Percentiles rank a stretch among this genome's conserved stretches.
These are phyloP conservation scores for Albizia julibrissin DNA, from an alignment of 306 rosid species.

Conservation along the genomic window DNA sequence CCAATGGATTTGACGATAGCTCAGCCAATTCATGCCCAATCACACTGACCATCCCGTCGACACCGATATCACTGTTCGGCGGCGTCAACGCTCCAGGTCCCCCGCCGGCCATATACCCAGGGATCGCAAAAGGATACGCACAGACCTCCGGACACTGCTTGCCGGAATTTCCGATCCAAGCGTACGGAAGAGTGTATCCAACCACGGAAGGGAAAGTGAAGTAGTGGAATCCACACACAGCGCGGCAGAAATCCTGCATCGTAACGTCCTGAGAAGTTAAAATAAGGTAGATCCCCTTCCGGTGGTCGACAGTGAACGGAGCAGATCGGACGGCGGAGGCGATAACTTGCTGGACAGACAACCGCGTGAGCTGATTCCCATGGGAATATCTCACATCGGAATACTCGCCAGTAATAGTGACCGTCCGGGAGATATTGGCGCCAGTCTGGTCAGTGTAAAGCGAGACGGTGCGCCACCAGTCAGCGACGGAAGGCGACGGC, in stretches of 20 bases:
- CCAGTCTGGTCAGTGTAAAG: constrained; percentile 92
- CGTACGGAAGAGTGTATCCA: constrained; percentile 85
- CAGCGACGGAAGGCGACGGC: constrained; percentile 72
- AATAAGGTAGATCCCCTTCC: constrained; percentile 74
- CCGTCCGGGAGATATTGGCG: constrained; percentile 73
- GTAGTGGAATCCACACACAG: constrained; percentile 92
- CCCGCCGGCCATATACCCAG: constrained; percentile 77
- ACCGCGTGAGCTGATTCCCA: constrained; percentile 67
- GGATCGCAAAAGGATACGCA: constrained; percentile 87
- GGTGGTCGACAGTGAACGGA: constrained; percentile 80
- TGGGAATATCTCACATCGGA: constrained; percentile 60
- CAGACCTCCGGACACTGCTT: constrained; percentile 92
- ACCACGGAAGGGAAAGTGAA: constrained; percentile 92
- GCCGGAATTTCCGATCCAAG: constrained; percentile 92
- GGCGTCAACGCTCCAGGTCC: constrained; percentile 66
- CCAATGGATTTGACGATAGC: constrained; percentile 48
- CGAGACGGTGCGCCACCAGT: constrained; percentile 84
- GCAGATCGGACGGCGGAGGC: constrained; percentile 68
- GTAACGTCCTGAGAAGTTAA: constrained; percentile 69
- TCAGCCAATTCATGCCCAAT: constrained; percentile 50
- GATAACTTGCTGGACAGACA: constrained; percentile 74
- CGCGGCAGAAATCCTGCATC: constrained; percentile 85
- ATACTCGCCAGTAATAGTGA: constrained; percentile 70
- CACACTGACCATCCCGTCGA: constrained; percentile 49
- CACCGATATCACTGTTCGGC: constrained; percentile 43